Percentiles rank a stretch among this genome's conserved stretches.
phyloP scores from a whole-genome alignment of 2,329 filamentous ascomycete genomes.

The Curvularia sp. region DNA sequence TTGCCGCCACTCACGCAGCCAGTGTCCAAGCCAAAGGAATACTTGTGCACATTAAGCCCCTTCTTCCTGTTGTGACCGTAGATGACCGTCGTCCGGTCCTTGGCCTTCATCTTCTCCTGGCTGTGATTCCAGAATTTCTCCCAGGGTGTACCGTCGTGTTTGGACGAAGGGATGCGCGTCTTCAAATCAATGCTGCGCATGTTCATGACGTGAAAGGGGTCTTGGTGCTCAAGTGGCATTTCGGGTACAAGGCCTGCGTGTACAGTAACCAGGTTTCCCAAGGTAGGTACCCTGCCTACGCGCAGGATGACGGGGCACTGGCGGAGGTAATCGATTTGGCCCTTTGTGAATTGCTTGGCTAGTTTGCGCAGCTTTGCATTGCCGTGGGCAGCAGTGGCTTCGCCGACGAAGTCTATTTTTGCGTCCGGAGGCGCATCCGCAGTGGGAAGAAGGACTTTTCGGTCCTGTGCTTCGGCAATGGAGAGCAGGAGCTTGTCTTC shows the following conservation, averaged over 20 bases:
- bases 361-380: slow-evolving; percentile 58
- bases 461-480: slow-evolving; percentile 55
- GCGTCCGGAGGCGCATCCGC: slow-evolving; percentile 44
- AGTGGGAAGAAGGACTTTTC: slow-evolving; percentile 29
- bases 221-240: slow-evolving; percentile 71
- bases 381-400: slow-evolving; percentile 43
- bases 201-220: slow-evolving; percentile 87
- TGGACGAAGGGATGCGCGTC: slow-evolving; percentile 63
- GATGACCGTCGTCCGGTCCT: slow-evolving; percentile 69
- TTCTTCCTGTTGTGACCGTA: slow-evolving; percentile 73
- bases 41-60: slow-evolving; percentile 71
- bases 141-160: slow-evolving; percentile 69
- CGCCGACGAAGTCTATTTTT: slow-evolving; percentile 40
- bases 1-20: slow-evolving; percentile 78
- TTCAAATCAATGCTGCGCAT: slow-evolving; percentile 80
- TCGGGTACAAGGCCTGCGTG: slow-evolving; percentile 87
- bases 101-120: slow-evolving; percentile 43
- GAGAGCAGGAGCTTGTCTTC: slow-evolving; percentile 84
- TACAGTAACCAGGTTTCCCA: slow-evolving; percentile 75
- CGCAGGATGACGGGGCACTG: slow-evolving; percentile 79
- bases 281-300: slow-evolving; percentile 66
- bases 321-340: slow-evolving; percentile 74
- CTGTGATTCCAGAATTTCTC: slow-evolving; percentile 64
- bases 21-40: slow-evolving; percentile 85
- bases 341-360: slow-evolving; percentile 62